Percentiles rank a stretch among this genome's conserved stretches.
Evolutionary conservation across 306 rosid species (phyloP).

Genomic region (Myrica gale): DNA sequence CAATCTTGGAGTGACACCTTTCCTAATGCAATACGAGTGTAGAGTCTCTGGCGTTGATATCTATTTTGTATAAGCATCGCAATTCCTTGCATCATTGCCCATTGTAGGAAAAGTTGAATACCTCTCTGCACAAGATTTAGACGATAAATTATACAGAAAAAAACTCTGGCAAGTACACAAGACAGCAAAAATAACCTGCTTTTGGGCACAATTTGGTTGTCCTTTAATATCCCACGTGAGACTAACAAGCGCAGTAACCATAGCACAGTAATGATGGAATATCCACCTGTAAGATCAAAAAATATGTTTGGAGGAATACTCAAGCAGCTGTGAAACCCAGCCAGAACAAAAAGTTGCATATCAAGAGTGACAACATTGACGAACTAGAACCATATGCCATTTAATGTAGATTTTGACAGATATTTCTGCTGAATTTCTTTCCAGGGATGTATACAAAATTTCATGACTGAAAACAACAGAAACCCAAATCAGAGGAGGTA

Average conservation of each 20-base stretch:
- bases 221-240: conserved; percentile 99
- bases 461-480: not conserved
- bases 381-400: not conserved
- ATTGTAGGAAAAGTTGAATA: conserved; percentile 88
- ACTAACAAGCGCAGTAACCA: conserved; percentile 95
- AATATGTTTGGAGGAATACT: conserved; percentile 20
- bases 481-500: not conserved
- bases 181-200: conserved; percentile 58
- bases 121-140: conserved; percentile 70
- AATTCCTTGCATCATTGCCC: conserved; percentile 99
- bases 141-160: not conserved
- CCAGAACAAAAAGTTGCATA: not conserved
- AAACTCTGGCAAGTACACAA: not conserved
- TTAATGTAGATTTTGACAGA: not conserved
- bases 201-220: conserved; percentile 82
- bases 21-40: conserved; percentile 97
- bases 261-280: conserved; percentile 96
- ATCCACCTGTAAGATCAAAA: conserved; percentile 76
- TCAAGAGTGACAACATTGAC: conserved; percentile 21
- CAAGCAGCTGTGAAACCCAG: not conserved
- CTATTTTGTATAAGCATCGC: conserved; percentile 98
- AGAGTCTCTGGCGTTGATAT: conserved; percentile 97
- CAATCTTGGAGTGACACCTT: conserved; percentile 55
- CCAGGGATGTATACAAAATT: not conserved
- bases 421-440: not conserved